Conservation (phyloP, 768 basidiomycete genomes). For the Rhodotorula graminis region DNA sequence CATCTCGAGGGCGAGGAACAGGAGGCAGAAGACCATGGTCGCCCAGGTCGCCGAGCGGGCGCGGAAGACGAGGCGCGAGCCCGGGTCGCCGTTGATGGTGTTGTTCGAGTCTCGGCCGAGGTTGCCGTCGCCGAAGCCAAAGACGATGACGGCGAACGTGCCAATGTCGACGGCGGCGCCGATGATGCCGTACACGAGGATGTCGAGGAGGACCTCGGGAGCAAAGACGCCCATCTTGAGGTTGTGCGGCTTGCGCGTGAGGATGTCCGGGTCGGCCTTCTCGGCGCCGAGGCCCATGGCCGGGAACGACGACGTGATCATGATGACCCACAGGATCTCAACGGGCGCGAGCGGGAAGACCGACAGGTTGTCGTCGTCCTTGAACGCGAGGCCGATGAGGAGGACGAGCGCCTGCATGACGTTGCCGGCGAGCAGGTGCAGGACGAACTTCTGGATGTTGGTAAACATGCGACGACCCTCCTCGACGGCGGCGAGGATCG, state of each 20-base stretch:
- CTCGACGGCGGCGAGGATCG: constrained; percentile 61
- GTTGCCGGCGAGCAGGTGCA: constrained; percentile 57
- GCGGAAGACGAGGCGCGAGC: constrained; percentile 48
- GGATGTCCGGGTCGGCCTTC: constrained; percentile 51
- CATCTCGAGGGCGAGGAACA: constrained; percentile 41
- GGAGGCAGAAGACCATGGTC: constrained; percentile 39
- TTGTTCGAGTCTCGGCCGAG: constrained; percentile 35
- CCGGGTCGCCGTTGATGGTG: constrained; percentile 45
- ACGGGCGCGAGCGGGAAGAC: constrained; percentile 55
- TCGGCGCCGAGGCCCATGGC: constrained; percentile 58
- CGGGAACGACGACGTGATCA: constrained; percentile 54
- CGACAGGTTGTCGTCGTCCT: constrained; percentile 52
- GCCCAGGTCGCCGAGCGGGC: constrained; percentile 49
- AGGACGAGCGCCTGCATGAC: constrained; percentile 58
- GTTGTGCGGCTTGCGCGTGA: background rate
- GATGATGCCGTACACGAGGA: constrained; percentile 48
- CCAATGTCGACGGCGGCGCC: constrained; percentile 46
- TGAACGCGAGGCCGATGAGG: constrained; percentile 58
- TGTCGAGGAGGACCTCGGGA: constrained; percentile 46
- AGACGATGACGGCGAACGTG: constrained; percentile 45
- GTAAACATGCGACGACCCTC: constrained; percentile 59
- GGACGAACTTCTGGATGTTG: constrained; percentile 58
- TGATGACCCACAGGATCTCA: constrained; percentile 54
- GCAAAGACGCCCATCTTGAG: constrained; percentile 49
- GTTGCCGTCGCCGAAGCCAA: constrained; percentile 36